Conservation (phyloP, 345 rosid genomes). For the Clausena lansium region DNA sequence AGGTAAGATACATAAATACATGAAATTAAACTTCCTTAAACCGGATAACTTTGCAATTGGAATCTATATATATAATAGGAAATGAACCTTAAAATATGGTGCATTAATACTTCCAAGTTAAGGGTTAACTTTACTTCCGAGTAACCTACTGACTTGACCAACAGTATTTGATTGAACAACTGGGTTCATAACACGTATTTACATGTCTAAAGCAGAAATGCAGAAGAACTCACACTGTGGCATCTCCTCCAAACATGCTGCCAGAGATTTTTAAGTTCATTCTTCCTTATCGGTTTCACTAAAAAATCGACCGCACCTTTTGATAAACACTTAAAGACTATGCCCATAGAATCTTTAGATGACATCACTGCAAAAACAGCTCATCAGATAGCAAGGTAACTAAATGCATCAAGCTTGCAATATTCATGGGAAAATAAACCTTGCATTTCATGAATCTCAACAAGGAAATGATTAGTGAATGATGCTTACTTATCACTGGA, state of each 20-base stretch:
- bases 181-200: constrained; percentile 3
- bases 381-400: constrained; percentile 10
- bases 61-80: neutral
- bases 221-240: constrained; percentile 58
- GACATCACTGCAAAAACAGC: constrained; percentile 70
- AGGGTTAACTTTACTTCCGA: neutral
- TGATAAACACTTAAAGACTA: constrained; percentile 82
- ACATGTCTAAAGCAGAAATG: constrained; percentile 15
- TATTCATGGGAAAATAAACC: constrained; percentile 17
- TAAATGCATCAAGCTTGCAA: constrained; percentile 27
- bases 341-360: constrained; percentile 73
- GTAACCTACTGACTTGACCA: neutral
- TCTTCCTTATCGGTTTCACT: constrained; percentile 82
- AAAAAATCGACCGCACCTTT: constrained; percentile 85
- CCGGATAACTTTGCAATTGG: neutral
- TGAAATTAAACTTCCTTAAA: neutral
- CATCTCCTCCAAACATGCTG: constrained; percentile 89
- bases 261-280: constrained; percentile 81
- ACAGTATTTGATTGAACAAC: neutral
- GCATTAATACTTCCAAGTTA: constrained; percentile 1
- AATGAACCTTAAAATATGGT: constrained; percentile 2
- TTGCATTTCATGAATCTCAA: constrained; percentile 11
- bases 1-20: neutral
- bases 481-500: constrained; percentile 66
- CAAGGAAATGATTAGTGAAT: neutral